Conservation (phyloP, 2,329 filamentous ascomycete species). For the Phialocephala subalpina region DNA sequence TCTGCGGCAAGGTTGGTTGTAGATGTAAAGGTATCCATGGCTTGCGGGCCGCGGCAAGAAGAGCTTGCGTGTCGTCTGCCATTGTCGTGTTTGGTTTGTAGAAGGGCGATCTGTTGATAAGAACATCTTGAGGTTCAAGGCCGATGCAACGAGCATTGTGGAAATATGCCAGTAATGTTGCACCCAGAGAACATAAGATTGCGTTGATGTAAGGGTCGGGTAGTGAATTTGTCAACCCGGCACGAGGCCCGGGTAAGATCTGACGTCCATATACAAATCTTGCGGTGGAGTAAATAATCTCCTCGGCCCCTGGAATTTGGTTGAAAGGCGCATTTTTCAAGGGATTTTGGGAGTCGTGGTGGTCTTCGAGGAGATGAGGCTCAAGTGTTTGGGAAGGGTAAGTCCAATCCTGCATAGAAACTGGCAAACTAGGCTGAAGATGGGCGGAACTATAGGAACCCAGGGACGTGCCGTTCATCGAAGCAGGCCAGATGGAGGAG, state of each 20-base stretch:
- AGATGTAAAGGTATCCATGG: constrained; percentile 44
- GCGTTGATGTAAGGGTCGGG: constrained; percentile 27
- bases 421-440: not conserved
- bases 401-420: not conserved
- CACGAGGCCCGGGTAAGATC: no score
- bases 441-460: not conserved
- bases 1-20: constrained; percentile 48
- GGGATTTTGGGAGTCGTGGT: not conserved
- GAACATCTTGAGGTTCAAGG: constrained; percentile 35
- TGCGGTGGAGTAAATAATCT: not conserved
- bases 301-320: not conserved
- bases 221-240: not conserved
- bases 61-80: constrained; percentile 28
- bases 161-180: constrained; percentile 37
- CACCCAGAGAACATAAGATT: constrained; percentile 34
- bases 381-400: not conserved
- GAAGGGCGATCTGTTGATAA: constrained; percentile 44
- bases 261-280: not conserved
- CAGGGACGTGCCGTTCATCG: not conserved
- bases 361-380: not conserved
- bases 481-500: not conserved
- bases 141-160: constrained; percentile 41
- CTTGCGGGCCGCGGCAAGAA: constrained; percentile 35
- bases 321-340: not conserved
- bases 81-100: constrained; percentile 35